Evolutionary conservation across 208 protist species (phyloP).

Genomic region (Trypanosomatidae sp.): DNA sequence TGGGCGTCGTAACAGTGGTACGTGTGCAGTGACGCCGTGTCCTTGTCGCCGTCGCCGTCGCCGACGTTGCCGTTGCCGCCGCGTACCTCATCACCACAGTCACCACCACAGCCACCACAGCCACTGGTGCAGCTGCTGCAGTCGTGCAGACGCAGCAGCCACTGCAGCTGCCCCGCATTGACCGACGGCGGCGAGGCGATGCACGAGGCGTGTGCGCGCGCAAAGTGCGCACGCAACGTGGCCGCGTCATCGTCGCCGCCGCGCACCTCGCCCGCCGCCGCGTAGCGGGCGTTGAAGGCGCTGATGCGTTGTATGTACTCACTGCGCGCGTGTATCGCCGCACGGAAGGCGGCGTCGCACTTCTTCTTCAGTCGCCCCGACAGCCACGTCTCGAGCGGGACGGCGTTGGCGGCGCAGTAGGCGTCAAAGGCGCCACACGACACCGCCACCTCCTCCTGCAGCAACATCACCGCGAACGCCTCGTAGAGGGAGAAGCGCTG

Average conservation of each 20-base stretch:
- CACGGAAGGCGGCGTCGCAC: slow-evolving; percentile 47
- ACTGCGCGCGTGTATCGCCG: slow-evolving; percentile 39
- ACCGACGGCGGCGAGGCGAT: slow-evolving; percentile 25
- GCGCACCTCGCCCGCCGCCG: slow-evolving; percentile 18
- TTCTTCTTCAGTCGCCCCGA: slow-evolving; percentile 50
- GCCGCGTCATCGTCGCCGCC: slow-evolving; percentile 13
- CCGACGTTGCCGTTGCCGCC: too few relatives aligned
- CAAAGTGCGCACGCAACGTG: slow-evolving; percentile 17
- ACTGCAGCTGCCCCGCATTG: too few relatives aligned
- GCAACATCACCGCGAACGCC: slow-evolving; percentile 28
- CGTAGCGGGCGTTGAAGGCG: slow-evolving; percentile 40
- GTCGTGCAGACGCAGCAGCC: too few relatives aligned
- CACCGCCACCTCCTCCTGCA: slow-evolving; percentile 14
- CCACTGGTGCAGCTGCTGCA: too few relatives aligned
- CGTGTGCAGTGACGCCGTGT: too few relatives aligned
- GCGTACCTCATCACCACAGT: too few relatives aligned
- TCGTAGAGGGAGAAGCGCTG: slow-evolving; percentile 69
- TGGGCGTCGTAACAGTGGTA: too few relatives aligned
- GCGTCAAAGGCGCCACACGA: slow-evolving; percentile 32
- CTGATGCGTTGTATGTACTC: slow-evolving; percentile 79
- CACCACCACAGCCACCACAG: too few relatives aligned
- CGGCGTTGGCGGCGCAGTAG: slow-evolving; percentile 35
- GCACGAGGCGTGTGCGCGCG: slow-evolving; percentile 42
- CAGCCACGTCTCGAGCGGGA: slow-evolving; percentile 46
- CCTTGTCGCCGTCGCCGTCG: too few relatives aligned